Evolutionary conservation across 768 basidiomycete genomes (phyloP), one percentile per base, ranked within the genome.

Genomic region (Leccinum aurantiacum): DNA sequence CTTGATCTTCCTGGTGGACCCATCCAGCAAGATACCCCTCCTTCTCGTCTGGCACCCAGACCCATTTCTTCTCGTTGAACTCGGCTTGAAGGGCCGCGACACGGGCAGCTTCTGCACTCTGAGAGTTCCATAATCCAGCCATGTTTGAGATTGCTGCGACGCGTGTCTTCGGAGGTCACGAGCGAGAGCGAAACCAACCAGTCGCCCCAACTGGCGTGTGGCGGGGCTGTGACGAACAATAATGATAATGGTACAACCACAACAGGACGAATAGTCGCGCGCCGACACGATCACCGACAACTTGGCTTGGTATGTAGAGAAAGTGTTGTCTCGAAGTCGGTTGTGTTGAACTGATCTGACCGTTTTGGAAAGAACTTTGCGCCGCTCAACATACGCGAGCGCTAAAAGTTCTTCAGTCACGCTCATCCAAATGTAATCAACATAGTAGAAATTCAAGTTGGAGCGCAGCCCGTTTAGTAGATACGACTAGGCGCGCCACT

Each of bases 31-130:
- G 84, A 74, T 98, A 98, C 1, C 96, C 96, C 65, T 95, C 90
- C 71, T 84, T 86, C 60, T 89, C 84, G 74, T 98, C 95, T 3
- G 94, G 93, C 25, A 95, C 90, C 96, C 96, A 98, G 6, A 98
- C 94, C 91, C 95, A 96, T 79, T 89, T 92, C 88, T 95, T 97
- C 82, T 94, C 93, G 72, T 94, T 95, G 76, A 95, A 96, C 74
- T 95, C 93, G 10, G 93, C 93, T 71, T 95, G 92, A n/a, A 89
- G 84, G 19, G 93, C 94, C 22, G 93, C 93, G 17, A 87, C 88
- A 56, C 88, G 80, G 8, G 93, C 90, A 44, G 88, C 89, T 73
- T 94, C 93, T 50, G 80, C 81, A 62, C 77, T 81, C 60, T 80
- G 82, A 46, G 84, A 81, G 53, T 72, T 77, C 47, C 79, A 76